Conservation (phyloP, 495 filamentous ascomycete genomes). For the Jackrogersella multiformis region DNA sequence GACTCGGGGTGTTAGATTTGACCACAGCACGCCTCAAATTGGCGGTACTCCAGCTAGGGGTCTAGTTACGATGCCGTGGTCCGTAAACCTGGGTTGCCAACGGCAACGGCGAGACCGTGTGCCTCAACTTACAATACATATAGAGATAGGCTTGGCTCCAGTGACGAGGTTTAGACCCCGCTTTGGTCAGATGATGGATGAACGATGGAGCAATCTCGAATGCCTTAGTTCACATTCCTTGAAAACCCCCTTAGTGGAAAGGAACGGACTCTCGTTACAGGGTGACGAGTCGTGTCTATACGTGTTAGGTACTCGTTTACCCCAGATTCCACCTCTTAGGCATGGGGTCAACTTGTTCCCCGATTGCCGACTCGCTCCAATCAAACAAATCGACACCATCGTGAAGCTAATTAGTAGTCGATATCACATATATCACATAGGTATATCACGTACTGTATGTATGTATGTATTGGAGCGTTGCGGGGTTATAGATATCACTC, state of each 20-base stretch:
- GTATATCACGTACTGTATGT: too few species aligned
- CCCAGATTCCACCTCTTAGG: conserved; percentile 25
- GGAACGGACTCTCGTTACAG: conserved; percentile 7
- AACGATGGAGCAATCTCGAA: conserved; percentile 28
- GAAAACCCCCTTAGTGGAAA: neutral
- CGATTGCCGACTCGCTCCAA: conserved; percentile 23
- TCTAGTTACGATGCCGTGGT: conserved; percentile 36
- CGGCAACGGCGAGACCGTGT: conserved; percentile 27
- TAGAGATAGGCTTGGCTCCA: conserved; percentile 34
- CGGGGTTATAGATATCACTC: conserved; percentile 12
- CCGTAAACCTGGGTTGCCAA: conserved; percentile 22
- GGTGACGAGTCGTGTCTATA: conserved; percentile 37
- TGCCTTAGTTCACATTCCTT: conserved; percentile 9
- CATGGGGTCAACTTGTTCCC: conserved; percentile 3
- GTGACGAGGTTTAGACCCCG: conserved; percentile 40
- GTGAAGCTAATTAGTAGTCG: conserved; percentile 25
- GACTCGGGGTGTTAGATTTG: conserved; percentile 8
- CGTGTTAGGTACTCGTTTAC: conserved; percentile 16
- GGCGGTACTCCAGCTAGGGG: conserved; percentile 15
- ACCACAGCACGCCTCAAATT: conserved; percentile 13
- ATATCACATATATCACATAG: conserved; percentile 26
- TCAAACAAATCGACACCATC: conserved; percentile 18
- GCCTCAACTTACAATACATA: conserved; percentile 28
- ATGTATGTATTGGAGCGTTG: conserved; percentile 2
- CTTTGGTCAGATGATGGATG: conserved; percentile 46